phyloP scores from a whole-genome alignment of 2,329 filamentous ascomycete genomes.

The Colletotrichum horii region DNA sequence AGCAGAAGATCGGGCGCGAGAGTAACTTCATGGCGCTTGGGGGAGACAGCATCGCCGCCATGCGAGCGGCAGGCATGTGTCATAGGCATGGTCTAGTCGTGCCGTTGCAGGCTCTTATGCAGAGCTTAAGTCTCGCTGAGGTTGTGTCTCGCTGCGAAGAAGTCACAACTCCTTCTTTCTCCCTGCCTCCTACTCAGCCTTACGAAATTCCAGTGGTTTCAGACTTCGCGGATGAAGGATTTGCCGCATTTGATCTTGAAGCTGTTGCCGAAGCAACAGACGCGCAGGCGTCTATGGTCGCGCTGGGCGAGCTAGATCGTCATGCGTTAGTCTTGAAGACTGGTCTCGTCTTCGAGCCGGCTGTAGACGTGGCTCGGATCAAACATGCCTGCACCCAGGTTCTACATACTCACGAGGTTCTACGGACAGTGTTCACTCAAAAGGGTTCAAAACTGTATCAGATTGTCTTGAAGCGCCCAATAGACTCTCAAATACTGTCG shows the following conservation, averaged over 20 bases:
- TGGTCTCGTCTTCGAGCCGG: background rate
- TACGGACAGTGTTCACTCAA: background rate
- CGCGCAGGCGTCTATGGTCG: background rate
- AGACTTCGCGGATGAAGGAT: background rate
- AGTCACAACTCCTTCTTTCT: background rate
- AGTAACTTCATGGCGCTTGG: background rate
- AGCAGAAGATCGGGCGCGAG: background rate
- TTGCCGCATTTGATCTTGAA: background rate
- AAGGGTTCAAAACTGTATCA: background rate
- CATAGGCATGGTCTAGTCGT: background rate
- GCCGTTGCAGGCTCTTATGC: background rate
- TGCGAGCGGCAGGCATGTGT: background rate
- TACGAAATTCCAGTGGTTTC: background rate
- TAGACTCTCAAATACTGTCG: background rate
- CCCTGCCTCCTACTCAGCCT: background rate
- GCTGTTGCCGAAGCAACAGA: background rate
- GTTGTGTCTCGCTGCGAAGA: background rate
- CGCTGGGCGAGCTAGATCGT: background rate
- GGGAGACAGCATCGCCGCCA: background rate
- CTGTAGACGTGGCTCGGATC: background rate
- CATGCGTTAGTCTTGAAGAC: background rate
- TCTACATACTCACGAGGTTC: background rate
- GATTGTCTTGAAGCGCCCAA: background rate
- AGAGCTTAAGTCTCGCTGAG: background rate
- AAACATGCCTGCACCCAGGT: background rate